Conservation (phyloP, 2,329 filamentous ascomycete genomes). For the Paraconiothyrium sp. region DNA sequence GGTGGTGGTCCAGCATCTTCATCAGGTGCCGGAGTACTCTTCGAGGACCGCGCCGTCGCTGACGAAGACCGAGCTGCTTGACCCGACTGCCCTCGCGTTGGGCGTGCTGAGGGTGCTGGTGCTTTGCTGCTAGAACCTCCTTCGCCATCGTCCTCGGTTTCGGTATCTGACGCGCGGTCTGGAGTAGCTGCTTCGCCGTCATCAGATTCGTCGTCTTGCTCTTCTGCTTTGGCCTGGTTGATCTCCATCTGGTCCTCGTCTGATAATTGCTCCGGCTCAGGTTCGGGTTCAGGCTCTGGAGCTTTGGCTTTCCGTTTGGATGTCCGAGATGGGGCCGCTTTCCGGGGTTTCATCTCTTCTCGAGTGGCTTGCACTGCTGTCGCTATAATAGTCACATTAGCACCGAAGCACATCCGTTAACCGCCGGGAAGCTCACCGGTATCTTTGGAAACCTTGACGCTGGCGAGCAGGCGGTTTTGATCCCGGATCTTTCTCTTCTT, state of each 20-base stretch:
- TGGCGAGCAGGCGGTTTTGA: constrained; percentile 70
- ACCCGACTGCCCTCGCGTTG: constrained; percentile 24
- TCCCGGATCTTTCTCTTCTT: constrained; percentile 84
- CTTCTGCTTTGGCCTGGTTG: constrained; percentile 38
- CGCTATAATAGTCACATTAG: constrained; percentile 26
- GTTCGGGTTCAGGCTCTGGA: constrained; percentile 33
- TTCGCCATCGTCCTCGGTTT: constrained; percentile 48
- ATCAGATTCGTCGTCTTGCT: constrained; percentile 37
- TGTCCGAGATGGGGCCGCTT: constrained; percentile 43
- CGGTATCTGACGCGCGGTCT: constrained; percentile 44
- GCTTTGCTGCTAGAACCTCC: constrained; percentile 19
- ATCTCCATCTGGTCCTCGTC: constrained; percentile 48
- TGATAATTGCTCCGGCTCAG: constrained; percentile 25
- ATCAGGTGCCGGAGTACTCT: constrained; percentile 19
- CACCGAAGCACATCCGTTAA: constrained; percentile 10
- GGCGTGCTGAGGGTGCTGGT: constrained; percentile 18
- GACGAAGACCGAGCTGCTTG: constrained; percentile 31
- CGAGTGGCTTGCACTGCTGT: constrained; percentile 39
- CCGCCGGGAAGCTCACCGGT: constrained; percentile 33
- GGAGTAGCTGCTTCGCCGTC: constrained; percentile 41
- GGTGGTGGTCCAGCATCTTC: constrained; percentile 32
- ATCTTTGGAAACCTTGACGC: constrained; percentile 58
- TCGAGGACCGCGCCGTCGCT: constrained; percentile 28
- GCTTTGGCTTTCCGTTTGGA: constrained; percentile 48
- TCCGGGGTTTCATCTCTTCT: constrained; percentile 37